Evolutionary conservation across 140 eudicot genomes (phyloP), one percentile per base, ranked within the genome.

Genomic region (Oenanthe javanica): DNA sequence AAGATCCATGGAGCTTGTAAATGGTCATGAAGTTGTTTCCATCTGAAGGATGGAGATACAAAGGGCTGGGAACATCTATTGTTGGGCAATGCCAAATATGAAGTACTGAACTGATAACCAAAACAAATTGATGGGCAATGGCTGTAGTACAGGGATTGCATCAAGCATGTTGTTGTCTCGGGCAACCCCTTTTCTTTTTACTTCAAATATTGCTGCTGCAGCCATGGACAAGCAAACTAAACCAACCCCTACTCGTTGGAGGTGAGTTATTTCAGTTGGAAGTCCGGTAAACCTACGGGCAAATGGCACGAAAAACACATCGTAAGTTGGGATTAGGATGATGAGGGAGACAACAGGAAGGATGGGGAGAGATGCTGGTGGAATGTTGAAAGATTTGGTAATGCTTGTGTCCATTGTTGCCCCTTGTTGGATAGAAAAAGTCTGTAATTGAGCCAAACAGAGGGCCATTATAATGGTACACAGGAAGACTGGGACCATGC

Each of bases 401-500:
- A 93, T 79, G 48, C 75, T 81, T 9, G 83, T 87, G 87, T 93
- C 88, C 98, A 93, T 93, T 61, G 96, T 89, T 25, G 81, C 42
- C 21, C 92, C 94, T 86, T 93, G 98, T 84, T 87, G 91, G 48
- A 93, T 46, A 3, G 91, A 87, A 80, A 91, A 93, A 42, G 98
- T 91, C 81, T 91, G 93, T 31, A 93, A 93, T 81, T 93, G 98
- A 1, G 96, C 98, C 54, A 93, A 79, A 79, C 92, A 89, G 69
- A 88, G 93, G 36, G 36, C 91, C 94, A 93, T 86, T 6, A 85
- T 78, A 8, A 91, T 81, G 76, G 86, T 86, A 83, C 96, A 90
- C 9, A 83, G 49, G 83, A 93, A 93, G 50, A 93, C 57, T n/a
- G 96, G 96, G 63, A 89, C 18, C 88, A 93, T 84, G 67, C 86